Base-by-base conservation (phyloP, 2,329 filamentous ascomycete species). In the Aspergillus ochraceus region DNA sequence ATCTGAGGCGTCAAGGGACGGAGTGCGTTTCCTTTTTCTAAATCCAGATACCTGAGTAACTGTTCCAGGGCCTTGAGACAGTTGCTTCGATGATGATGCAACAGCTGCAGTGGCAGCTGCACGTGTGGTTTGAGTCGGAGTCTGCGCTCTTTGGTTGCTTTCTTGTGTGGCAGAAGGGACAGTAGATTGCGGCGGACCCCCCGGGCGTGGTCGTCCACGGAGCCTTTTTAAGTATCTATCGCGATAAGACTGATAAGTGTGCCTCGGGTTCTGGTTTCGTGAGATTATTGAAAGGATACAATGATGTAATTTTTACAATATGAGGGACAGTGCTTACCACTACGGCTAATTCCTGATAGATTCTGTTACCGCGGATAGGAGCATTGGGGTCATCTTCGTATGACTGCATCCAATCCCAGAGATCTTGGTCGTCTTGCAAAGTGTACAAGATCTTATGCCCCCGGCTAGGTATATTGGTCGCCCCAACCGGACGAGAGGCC, bases 181-280 rank as follows among this genome's bases (percentile, higher is more conserved):
- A 36, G 60, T 54, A 20, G 60, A n/a, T 49, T 55, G 54, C 24
- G 57, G 50, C 60, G 53, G 63, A 30, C 70, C 65, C 14, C 71
- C 76, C 19, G 77, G 77, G 2, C 74, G 73, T 39, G 71, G 70
- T 9, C 60, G 70, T 12, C 73, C 73, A 20, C 73, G 71, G 11
- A 81, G 63, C 22, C 62, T 66, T 60, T 77, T 81, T 14, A 80
- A 36, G 63, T 78, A 82, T n/a, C 80, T 76, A 66, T 79, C 74
- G 36, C 80, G 75, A 76, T 77, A 82, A 32, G 80, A 81, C 66
- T 83, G 80, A 64, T 66, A 82, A 2, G 80, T 76, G 66, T 83
- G 80, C 51, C 72, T 67, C 11, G 79, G 76, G 62, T 78, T 67
- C 79, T 80, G 59, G 2, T 36, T 45, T 12, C 42, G 58, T 30